phyloP scores from a whole-genome alignment of 1,284 basidiomycete species.

The Microbotryum violaceum region DNA sequence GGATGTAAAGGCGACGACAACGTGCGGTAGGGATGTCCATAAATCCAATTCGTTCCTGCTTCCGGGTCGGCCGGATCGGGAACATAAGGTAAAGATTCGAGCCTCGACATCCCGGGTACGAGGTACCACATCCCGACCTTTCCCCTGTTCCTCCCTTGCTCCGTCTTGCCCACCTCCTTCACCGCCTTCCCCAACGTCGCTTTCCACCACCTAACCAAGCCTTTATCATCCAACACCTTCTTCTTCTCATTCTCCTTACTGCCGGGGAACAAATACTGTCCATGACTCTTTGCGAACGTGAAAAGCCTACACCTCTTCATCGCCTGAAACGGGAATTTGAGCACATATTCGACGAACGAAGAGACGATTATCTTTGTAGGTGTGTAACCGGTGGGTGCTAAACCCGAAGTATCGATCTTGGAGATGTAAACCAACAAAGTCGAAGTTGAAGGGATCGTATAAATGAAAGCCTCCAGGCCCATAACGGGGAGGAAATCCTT shows the following conservation, averaged over 20 bases:
- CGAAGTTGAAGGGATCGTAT: slow-evolving; percentile 60
- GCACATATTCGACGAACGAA: slow-evolving; percentile 61
- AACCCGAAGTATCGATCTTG: slow-evolving; percentile 90
- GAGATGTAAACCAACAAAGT: slow-evolving; percentile 78
- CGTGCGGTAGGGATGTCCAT: slow-evolving; percentile 64
- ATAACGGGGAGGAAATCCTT: slow-evolving; percentile 52
- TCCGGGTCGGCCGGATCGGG: slow-evolving; percentile 31
- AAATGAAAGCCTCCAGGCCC: slow-evolving; percentile 75
- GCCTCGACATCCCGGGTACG: slow-evolving; percentile 61
- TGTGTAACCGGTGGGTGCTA: slow-evolving; percentile 36
- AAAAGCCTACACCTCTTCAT: slow-evolving; percentile 66
- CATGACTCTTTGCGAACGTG: slow-evolving; percentile 82
- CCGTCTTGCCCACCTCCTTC: neutral
- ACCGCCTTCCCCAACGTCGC: slow-evolving; percentile 56
- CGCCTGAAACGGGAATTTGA: slow-evolving; percentile 56
- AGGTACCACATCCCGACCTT: slow-evolving; percentile 51
- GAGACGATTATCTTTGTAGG: slow-evolving; percentile 62
- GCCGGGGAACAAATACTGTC: slow-evolving; percentile 89
- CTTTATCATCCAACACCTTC: slow-evolving; percentile 65
- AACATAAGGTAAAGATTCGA: slow-evolving; percentile 61
- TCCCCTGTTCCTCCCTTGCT: slow-evolving; percentile 31
- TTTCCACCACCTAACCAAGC: slow-evolving; percentile 90
- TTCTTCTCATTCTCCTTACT: slow-evolving; percentile 69
- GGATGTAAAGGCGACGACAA: slow-evolving; percentile 54
- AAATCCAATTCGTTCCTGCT: slow-evolving; percentile 49